These are phyloP conservation scores for Zychaea mexicana DNA, from an alignment of 371 early-diverging fungal genomes.

Conservation along the genomic window DNA sequence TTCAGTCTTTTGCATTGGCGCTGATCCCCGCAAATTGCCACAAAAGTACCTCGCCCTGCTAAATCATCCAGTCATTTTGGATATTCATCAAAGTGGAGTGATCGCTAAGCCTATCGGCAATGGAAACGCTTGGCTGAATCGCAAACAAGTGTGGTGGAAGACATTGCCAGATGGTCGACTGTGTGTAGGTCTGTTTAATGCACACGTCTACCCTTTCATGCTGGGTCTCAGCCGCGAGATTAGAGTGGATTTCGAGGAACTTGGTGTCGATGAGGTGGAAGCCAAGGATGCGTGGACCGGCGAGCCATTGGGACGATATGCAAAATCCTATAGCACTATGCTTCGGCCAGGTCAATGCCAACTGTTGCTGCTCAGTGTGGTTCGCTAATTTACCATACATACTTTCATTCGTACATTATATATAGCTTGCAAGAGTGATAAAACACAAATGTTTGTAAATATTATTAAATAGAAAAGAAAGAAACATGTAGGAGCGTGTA, in stretches of 20 bases:
- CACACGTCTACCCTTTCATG: conserved; percentile 25
- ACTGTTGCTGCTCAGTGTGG: conserved; percentile 14
- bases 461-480: neutral
- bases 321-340: conserved; percentile 10
- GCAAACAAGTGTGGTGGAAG: conserved; percentile 39
- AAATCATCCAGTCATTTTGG: conserved; percentile 28
- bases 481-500: neutral
- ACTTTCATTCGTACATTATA: neutral
- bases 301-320: conserved; percentile 17
- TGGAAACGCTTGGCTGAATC: conserved; percentile 24
- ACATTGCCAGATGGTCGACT: conserved; percentile 21
- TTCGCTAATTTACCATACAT: neutral
- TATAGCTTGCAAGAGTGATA: too few species aligned
- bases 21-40: conserved; percentile 36
- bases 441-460: neutral
- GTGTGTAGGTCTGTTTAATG: conserved; percentile 33
- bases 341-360: conserved; percentile 34
- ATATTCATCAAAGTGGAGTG: conserved; percentile 28
- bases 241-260: conserved; percentile 9
- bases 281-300: conserved; percentile 30
- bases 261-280: conserved; percentile 14
- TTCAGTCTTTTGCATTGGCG: conserved; percentile 38
- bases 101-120: conserved; percentile 29
- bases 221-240: conserved; percentile 24
- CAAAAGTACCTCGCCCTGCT: conserved; percentile 32